These are phyloP conservation scores for Apostasia shenzhenica DNA, from an alignment of 106 monocot species.

Conservation along the genomic window DNA sequence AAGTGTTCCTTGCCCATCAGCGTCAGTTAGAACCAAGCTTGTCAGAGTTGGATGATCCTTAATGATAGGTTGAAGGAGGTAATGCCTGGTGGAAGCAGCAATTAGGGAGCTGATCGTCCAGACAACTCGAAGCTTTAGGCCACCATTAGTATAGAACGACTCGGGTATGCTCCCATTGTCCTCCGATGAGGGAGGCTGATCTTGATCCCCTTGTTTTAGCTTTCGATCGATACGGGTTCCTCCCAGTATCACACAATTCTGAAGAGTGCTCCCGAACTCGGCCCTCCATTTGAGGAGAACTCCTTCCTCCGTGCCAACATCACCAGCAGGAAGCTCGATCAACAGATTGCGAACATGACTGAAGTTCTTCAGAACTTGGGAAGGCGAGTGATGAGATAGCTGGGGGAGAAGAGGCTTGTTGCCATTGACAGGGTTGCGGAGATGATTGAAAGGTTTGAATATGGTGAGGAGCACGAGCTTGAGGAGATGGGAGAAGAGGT, in stretches of 20 bases:
- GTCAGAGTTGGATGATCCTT: slow-evolving; percentile 71
- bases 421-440: slow-evolving; percentile 31
- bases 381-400: slow-evolving; percentile 71
- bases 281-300: slow-evolving; percentile 77
- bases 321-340: slow-evolving; percentile 72
- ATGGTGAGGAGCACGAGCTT: slow-evolving; percentile 46
- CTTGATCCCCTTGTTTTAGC: not conserved
- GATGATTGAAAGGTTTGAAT: slow-evolving; percentile 53
- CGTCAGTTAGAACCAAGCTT: slow-evolving; percentile 69
- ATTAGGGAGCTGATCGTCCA: slow-evolving; percentile 28
- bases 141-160: slow-evolving; percentile 3
- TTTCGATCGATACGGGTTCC: slow-evolving; percentile 49
- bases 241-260: slow-evolving; percentile 72
- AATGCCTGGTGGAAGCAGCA: slow-evolving; percentile 80
- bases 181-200: slow-evolving; percentile 21
- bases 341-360: slow-evolving; percentile 42
- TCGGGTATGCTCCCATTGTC: slow-evolving; percentile 85
- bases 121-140: too few relatives aligned
- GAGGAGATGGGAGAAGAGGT: slow-evolving; percentile 49
- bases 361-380: slow-evolving; percentile 75
- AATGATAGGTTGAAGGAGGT: slow-evolving; percentile 60
- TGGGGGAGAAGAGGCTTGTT: slow-evolving; percentile 53
- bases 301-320: slow-evolving; percentile 70
- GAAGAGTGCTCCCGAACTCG: slow-evolving; percentile 76
- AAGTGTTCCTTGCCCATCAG: slow-evolving; percentile 75